Evolutionary conservation across 2,329 filamentous ascomycete genomes (phyloP), one percentile per base, ranked within the genome.

Genomic region (Colletotrichum coccodes): DNA sequence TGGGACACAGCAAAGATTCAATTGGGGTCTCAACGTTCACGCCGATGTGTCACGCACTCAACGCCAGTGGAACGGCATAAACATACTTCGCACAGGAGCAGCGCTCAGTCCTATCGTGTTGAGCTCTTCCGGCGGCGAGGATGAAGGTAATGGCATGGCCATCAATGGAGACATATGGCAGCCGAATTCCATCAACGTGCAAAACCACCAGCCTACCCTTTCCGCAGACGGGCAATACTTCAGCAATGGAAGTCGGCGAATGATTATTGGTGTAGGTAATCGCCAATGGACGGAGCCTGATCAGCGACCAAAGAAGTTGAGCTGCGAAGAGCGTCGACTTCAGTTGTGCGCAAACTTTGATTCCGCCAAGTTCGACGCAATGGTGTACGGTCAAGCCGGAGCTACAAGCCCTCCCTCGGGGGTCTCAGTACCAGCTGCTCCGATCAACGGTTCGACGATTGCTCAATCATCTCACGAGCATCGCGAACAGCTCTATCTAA

Each of bases 401-500:
- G n/a, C 68, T 57, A 23, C 70, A 18, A 62, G 71, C 1, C 71
- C 74, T 28, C 67, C 67, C 16, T 16, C 50, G 9, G 40, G 44
- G n/a, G 50, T 71, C 8, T 12, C 32, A 6, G n/a, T 60, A 6
- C 40, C 56, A 16, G 6, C 42, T 4, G 54, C 42, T 12, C 36
- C 52, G 1, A 34, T 21, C 2, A 28, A 47, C 11, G 21, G 38
- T n/a, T 36, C 57, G 38, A 70, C 68, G 58, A 52, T 50, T 5
- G 52, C 66, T 11, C 47, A 36, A 9, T 26, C 65, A 34, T 57
- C 70, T 54, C 62, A 49, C 26, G 64, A 74, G 58, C 72, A 78
- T 32, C 40, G 16, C 2, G 75, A 78, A 32, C 79, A 79, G 28
- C 70, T 80, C 6, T 89, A 82, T 71, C 76, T 81, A 1, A 77